phyloP scores from a whole-genome alignment of 208 protist species.

The Phytomonas francai region DNA sequence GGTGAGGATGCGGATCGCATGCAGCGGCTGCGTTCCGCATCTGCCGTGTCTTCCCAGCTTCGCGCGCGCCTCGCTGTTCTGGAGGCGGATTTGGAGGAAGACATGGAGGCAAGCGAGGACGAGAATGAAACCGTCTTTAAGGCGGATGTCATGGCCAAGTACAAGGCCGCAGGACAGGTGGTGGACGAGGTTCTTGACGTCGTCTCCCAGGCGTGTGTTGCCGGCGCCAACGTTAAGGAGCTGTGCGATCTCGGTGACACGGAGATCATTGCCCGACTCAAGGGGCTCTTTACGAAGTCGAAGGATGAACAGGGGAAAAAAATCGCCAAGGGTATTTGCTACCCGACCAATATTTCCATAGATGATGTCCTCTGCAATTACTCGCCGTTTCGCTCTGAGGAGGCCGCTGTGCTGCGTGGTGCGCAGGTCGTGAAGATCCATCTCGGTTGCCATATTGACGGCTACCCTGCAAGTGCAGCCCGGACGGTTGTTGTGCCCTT shows the following conservation, averaged over 20 bases:
- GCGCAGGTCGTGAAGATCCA: conserved; percentile 98
- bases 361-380: conserved; percentile 97
- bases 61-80: conserved; percentile 40
- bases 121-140: conserved; percentile 67
- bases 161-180: conserved; percentile 87
- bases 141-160: conserved; percentile 94
- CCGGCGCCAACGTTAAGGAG: conserved; percentile 65
- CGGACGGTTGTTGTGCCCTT: conserved; percentile 88
- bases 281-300: conserved; percentile 57
- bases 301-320: conserved; percentile 27
- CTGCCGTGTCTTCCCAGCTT: conserved; percentile 22
- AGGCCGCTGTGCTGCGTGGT: conserved; percentile 57
- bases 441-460: conserved; percentile 96
- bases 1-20: conserved; percentile 1
- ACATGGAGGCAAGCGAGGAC: conserved; percentile 62
- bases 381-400: conserved; percentile 80
- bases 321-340: conserved; percentile 89
- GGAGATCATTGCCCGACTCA: conserved; percentile 34
- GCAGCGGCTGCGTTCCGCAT: neutral
- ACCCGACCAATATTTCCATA: conserved; percentile 97
- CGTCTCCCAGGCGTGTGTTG: conserved; percentile 47
- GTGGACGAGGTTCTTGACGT: conserved; percentile 88
- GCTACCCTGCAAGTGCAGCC: conserved; percentile 92
- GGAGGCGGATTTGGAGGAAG: conserved; percentile 49
- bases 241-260: conserved; percentile 70